Evolutionary conservation across 192 early-diverging fungal genomes (phyloP).

Genomic region (Coemansia sp.): DNA sequence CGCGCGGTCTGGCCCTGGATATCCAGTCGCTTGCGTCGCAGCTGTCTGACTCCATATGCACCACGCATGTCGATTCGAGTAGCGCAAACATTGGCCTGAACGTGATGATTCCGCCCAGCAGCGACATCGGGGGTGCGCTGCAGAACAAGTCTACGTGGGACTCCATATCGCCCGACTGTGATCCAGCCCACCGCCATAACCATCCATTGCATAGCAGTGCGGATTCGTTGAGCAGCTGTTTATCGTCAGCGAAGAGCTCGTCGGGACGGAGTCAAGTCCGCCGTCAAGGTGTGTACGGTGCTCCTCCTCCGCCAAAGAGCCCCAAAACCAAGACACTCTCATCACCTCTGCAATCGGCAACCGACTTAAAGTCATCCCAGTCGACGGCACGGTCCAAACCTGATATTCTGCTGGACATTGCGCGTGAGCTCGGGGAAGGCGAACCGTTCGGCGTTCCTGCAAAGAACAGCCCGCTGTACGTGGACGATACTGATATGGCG

Average conservation of each 20-base stretch:
- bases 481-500: conserved; percentile 39
- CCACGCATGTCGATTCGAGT: conserved; percentile 11
- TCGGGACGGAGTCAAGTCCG: conserved; percentile 14
- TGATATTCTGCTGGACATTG: conserved; percentile 48
- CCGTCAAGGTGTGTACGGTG: conserved; percentile 42
- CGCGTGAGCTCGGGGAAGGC: conserved; percentile 50
- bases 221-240: conserved; percentile 17
- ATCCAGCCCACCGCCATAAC: neutral
- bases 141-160: conserved; percentile 36
- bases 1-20: conserved; percentile 19
- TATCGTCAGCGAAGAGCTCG: conserved; percentile 8
- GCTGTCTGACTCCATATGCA: conserved; percentile 11
- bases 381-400: conserved; percentile 1
- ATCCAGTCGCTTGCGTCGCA: conserved; percentile 8
- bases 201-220: conserved; percentile 21
- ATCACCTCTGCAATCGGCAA: conserved; percentile 2
- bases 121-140: neutral
- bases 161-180: conserved; percentile 31
- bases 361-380: conserved; percentile 13
- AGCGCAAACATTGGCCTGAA: conserved; percentile 25
- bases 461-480: conserved; percentile 30
- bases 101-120: conserved; percentile 33
- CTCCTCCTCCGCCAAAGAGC: conserved; percentile 25
- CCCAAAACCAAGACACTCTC: neutral
- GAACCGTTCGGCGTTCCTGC: conserved; percentile 21